Base-by-base conservation (phyloP, 2,329 filamentous ascomycete species). In the Stachybotrys chlorohalonatus region DNA sequence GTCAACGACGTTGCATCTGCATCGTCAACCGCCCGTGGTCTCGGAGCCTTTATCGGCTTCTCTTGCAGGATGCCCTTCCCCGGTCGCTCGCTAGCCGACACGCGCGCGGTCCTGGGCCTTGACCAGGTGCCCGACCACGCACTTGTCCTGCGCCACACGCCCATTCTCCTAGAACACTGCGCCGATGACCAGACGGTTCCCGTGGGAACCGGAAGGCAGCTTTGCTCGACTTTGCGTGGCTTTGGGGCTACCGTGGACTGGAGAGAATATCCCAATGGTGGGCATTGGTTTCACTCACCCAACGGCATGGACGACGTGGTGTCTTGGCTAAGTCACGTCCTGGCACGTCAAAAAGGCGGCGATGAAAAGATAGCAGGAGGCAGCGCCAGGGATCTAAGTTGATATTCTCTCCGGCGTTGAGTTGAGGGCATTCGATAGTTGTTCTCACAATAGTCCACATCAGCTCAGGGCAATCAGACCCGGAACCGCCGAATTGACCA, bases 241-340 rank as follows among this genome's bases (percentile, higher is more conserved):
- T 73, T 75, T 39, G 74, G 73, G 1, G 66, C 72, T 6, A 55
- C 64, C 32, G 72, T 77, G 1, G 53, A 59, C 5, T 76, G 72
- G 72, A 72, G 60, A 49, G 70, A 74, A 57, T 78, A 78, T 56
- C 56, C 62, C 2, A 59, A 64, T 24, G 75, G 75, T 11, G 72
- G 70, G 0, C 74, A 78, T 56, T 77, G 74, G 74, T 67, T 77
- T 47, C 71, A 78, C 53, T 68, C 71, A 24, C 74, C 74, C 0
- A 49, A 62, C 1, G 76, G 75, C 0, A 67, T 76, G 30, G 72
- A 77, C 56, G 74, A 77, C 57, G 68, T 67, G 1, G 62, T 69
- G 8, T 56, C 56, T 1, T 75, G 73, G 55, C 46, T 75, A 17
- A 57, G 15, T 1, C 5, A 9, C 15, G 52, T 48, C 0, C 39